These are phyloP conservation scores for Pythium aquatile DNA, from an alignment of 352 stramenopile genomes.

Conservation along the genomic window DNA sequence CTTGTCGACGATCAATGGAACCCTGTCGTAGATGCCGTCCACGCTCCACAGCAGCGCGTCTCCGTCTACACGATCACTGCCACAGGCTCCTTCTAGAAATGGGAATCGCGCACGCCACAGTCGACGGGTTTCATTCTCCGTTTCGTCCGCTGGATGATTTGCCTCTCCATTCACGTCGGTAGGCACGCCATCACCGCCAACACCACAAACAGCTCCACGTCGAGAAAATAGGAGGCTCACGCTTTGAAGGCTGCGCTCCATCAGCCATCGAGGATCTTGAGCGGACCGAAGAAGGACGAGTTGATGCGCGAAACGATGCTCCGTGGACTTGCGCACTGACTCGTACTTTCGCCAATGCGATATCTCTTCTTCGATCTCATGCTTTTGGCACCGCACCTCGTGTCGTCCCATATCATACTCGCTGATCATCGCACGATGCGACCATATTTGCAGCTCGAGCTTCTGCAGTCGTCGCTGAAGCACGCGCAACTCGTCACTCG, in stretches of 20 bases:
- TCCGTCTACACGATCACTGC: not conserved
- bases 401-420: slow-evolving; percentile 23
- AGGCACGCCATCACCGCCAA: too few species aligned
- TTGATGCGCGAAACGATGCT: not conserved
- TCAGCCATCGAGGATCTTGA: slow-evolving; percentile 1
- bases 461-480: slow-evolving; percentile 14
- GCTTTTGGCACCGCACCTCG: slow-evolving; percentile 1
- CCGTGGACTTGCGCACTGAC: not conserved
- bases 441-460: slow-evolving; percentile 21
- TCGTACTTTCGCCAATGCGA: slow-evolving; percentile 17
- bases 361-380: slow-evolving; percentile 12
- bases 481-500: slow-evolving; percentile 9
- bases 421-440: slow-evolving; percentile 11
- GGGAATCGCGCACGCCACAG: slow-evolving; percentile 44
- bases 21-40: slow-evolving; percentile 34
- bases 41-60: slow-evolving; percentile 23
- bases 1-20: slow-evolving; percentile 46
- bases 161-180: not conserved
- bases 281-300: not conserved
- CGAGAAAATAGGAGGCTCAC: not conserved
- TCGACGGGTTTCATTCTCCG: not conserved
- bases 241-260: not conserved
- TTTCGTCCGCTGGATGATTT: not conserved
- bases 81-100: slow-evolving; percentile 26
- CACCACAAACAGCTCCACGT: too few species aligned